Evolutionary conservation across 129 eudicot species (phyloP), one percentile per base, ranked within the genome.

Genomic region (Erigeron canadensis): DNA sequence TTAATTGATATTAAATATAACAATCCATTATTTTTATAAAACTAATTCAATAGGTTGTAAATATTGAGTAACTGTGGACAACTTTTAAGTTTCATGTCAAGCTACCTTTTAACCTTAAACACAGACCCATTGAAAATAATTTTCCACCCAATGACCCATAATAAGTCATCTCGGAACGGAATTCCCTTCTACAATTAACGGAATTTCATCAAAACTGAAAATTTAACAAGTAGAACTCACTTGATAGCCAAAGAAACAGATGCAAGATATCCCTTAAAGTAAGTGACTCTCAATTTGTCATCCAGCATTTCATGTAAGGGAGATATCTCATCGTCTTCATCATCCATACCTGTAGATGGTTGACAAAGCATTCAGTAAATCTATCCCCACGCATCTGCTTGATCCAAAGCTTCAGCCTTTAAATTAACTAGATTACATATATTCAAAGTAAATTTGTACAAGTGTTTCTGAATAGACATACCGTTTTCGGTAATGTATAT

Each of bases 401-500:
- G 34, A 48, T 74, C 11, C 13, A 28, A 62, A 47, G 22, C 63
- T 51, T 50, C 22, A 10, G 7, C 34, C 34, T 28, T 28, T 3
- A 46, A 12, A 39, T 47, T 19, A 61, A 28, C 70, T 54, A 54
- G 21, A 70, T 17, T 41, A 46, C 28, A 40, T 70, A 70, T 4
- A 23, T 22, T 44, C 65, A 65, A 16, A 12, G 38, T 22, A 72
- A 56, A 56, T 60, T 44, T 50, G 19, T 38, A 60, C 19, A 51
- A 37, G 18, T 71, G 65, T 41, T 21, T 38, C n/a, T 45, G 37
- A 71, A n/a, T 11, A 50, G 15, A 56, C 72, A 59, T 86, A 89
- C 96, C 96, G 56, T 89, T 89, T 69, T 89, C 96, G 72, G 96
- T 86, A 38, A 89, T 34, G 66, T 89, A 86, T 46, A 89, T 75